Evolutionary conservation across 768 basidiomycete genomes (phyloP).

Genomic region (Jaapia argillacea): DNA sequence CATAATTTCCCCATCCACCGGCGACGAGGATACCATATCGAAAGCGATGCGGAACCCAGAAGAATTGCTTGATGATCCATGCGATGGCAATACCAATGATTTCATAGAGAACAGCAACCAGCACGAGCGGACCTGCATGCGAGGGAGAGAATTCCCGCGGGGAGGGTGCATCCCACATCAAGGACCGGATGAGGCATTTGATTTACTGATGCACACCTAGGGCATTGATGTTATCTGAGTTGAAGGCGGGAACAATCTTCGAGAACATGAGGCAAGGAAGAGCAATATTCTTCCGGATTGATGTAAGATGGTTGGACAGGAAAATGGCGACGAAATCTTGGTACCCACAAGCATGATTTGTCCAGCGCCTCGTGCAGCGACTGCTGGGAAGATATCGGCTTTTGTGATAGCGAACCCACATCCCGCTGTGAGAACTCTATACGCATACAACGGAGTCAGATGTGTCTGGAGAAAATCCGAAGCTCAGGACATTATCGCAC

Average conservation of each 20-base stretch:
- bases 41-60: conserved; percentile 74
- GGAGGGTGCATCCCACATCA: too few relatives aligned
- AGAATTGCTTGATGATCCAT: conserved; percentile 46
- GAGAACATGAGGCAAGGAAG: conserved; percentile 62
- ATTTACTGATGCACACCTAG: conserved; percentile 43
- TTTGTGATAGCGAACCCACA: conserved; percentile 52
- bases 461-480: neutral
- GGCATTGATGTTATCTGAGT: conserved; percentile 40
- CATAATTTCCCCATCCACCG: conserved; percentile 60
- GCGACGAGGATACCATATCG: conserved; percentile 61
- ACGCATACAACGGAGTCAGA: neutral
- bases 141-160: neutral
- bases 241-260: conserved; percentile 60
- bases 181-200: too few relatives aligned
- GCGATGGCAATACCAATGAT: conserved; percentile 42
- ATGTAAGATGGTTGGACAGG: neutral
- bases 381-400: conserved; percentile 45
- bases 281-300: conserved; percentile 34
- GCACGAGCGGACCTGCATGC: conserved; percentile 45
- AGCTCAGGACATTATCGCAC: conserved; percentile 22
- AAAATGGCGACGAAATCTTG: neutral
- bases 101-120: conserved; percentile 54
- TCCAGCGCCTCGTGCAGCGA: conserved; percentile 48
- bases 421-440: conserved; percentile 41
- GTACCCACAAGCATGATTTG: conserved; percentile 44